Base-by-base conservation (phyloP, 2,329 filamentous ascomycete genomes). In the Clarireedia sp. region DNA sequence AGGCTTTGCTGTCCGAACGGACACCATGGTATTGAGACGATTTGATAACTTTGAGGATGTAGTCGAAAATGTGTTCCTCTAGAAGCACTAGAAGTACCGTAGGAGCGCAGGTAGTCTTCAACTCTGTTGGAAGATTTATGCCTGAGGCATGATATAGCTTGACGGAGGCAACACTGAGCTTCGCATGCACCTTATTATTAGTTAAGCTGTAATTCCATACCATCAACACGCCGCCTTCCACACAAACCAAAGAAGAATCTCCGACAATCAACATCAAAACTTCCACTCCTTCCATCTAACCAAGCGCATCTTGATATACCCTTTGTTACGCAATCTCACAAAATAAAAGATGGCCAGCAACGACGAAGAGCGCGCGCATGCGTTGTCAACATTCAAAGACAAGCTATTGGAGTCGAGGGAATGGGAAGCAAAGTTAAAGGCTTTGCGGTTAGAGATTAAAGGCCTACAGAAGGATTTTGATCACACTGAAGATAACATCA, bases 401-500 rank as follows among this genome's bases (percentile, higher is more conserved):
- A 90, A 89, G 76, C 81, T 92, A 66, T 81, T 96, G 68, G 92
- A 99, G 74, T 95, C 95, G 66, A 84, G 95, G 74, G 94, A 99
- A 80, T 97, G 90, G 90, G 95, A 99, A 74, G 87, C 92, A 51
- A 99, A 97, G 80, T 82, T 99, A 59, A 99, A 97, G 78, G 83
- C 86, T 52, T 77, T 99, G 66, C 89, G 94, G 60, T 78, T 96
- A 74, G 94, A 96, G 65, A 96, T 99, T 73, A 99, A 97, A 77
- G 90, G 87, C 58, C 75, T 97, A 54, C 90, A 96, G 71, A 90
- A 88, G 69, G 91, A 97, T 67, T 99, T 91, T 69, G 92, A 99
- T 72, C 85, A 92, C 64, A 97, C 94, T 53, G 94, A 99, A 72
- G 95, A 99, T 64, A 97, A 97, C 76, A 97, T 99, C 79, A 99